Conservation (phyloP, 177 flowering plant genomes). For the Vitis hybrid region DNA sequence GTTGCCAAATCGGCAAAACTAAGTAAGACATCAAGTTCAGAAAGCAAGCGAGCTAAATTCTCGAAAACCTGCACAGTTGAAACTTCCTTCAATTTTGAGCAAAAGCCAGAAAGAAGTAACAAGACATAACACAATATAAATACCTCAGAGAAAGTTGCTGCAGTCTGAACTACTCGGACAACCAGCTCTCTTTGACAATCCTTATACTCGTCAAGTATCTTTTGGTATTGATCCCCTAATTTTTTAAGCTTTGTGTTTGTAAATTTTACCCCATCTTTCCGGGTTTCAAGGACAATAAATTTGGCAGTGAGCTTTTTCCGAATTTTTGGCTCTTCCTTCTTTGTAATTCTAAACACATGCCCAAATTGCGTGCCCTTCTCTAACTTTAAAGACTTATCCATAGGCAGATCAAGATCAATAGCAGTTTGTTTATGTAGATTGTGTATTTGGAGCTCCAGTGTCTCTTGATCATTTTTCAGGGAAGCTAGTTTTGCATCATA, state of each 20-base stretch:
- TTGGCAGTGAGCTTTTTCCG: constrained; percentile 80
- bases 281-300: constrained; percentile 88
- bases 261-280: constrained; percentile 96
- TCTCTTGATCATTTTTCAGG: constrained; percentile 71
- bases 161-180: constrained; percentile 71
- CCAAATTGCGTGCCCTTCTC: constrained; percentile 95
- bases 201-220: constrained; percentile 78
- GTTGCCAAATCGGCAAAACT: constrained; percentile 96
- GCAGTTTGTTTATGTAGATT: constrained; percentile 80
- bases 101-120: not conserved
- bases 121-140: constrained; percentile 2
- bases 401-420: constrained; percentile 76
- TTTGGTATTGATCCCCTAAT: constrained; percentile 82
- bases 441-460: constrained; percentile 69
- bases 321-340: constrained; percentile 95
- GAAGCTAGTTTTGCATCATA: constrained; percentile 62
- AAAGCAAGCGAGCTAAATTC: constrained; percentile 63
- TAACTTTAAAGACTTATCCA: constrained; percentile 84
- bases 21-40: constrained; percentile 94
- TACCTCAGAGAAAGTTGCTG: constrained; percentile 89
- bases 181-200: constrained; percentile 86
- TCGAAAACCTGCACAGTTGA: constrained; percentile 73
- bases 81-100: constrained; percentile 11
- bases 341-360: constrained; percentile 95
- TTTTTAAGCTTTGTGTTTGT: constrained; percentile 91